phyloP scores from a whole-genome alignment of 176 grass and related monocot genomes.

The Ananas comosus region DNA sequence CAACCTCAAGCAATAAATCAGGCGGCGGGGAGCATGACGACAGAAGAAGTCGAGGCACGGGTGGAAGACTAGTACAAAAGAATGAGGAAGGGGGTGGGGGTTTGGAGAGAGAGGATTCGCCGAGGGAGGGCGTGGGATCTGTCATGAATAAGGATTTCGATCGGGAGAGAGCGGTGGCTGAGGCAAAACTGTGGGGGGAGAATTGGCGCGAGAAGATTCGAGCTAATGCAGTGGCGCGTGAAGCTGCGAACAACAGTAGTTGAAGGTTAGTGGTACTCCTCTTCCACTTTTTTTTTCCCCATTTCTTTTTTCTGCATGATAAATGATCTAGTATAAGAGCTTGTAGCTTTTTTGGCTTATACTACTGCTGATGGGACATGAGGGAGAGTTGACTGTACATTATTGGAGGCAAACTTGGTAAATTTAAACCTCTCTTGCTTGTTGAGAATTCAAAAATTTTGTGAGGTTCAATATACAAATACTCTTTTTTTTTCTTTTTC shows the following conservation, averaged over 20 bases:
- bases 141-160: not conserved
- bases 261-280: slow-evolving; percentile 11
- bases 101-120: slow-evolving; percentile 6
- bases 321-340: not conserved
- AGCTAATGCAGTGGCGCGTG: slow-evolving; percentile 9
- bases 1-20: slow-evolving; percentile 17
- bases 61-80: not conserved
- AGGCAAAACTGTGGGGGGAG: slow-evolving; percentile 91
- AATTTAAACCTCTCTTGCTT: not conserved
- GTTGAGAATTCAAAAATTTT: slow-evolving; percentile 1
- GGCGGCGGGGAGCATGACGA: slow-evolving; percentile 6
- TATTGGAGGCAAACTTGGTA: slow-evolving; percentile 8
- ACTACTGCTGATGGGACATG: not conserved
- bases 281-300: not conserved
- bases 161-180: slow-evolving; percentile 49
- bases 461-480: not conserved
- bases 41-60: not conserved
- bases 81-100: slow-evolving; percentile 5
- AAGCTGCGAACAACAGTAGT: slow-evolving; percentile 14
- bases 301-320: slow-evolving; percentile 11
- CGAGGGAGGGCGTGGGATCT: not conserved
- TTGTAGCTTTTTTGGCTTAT: slow-evolving; percentile 17
- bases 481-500: no score
- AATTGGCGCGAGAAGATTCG: slow-evolving; percentile 80
- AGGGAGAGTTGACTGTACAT: slow-evolving; percentile 36